Percentiles rank a stretch among this genome's conserved stretches.
Evolutionary conservation across 2,329 filamentous ascomycete species (phyloP).

Genomic region (Trichoderma atroviride): DNA sequence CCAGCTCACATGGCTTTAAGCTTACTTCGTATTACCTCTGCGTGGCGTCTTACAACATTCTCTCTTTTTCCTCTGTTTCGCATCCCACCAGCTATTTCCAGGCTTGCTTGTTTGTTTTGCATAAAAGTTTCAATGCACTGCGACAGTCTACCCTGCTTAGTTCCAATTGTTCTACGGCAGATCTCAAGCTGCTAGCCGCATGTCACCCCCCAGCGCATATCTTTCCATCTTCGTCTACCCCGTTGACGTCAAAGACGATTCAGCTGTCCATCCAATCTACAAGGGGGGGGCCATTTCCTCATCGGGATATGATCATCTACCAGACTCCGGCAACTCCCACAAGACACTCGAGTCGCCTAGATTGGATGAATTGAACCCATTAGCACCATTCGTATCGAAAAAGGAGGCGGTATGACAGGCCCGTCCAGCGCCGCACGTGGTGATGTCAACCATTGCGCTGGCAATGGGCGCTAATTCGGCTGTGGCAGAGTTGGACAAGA

Average conservation of each 20-base stretch:
- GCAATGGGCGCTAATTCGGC: not conserved
- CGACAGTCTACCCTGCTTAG: not conserved
- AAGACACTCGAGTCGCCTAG: not conserved
- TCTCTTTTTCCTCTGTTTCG: not conserved
- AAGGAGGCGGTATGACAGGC: not conserved
- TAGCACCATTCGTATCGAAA: constrained; percentile 2
- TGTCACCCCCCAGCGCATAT: not conserved
- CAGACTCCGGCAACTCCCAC: not conserved
- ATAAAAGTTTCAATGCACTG: not conserved
- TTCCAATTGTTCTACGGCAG: not conserved
- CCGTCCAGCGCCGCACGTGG: not conserved
- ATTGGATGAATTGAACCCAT: not conserved
- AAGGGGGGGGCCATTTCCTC: not conserved
- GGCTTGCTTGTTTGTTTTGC: not conserved
- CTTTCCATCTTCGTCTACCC: not conserved
- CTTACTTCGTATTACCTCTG: constrained; percentile 24
- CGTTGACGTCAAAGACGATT: constrained; percentile 18
- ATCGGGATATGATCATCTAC: constrained; percentile 1
- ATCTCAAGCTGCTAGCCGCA: not conserved
- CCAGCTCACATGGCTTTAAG: constrained; percentile 10
- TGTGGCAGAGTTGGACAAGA: constrained; percentile 1
- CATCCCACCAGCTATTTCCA: not conserved
- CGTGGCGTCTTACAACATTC: not conserved
- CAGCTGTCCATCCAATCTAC: not conserved
- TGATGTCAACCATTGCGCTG: constrained; percentile 2